Base-by-base conservation (phyloP, 352 stramenopile species). In the Phytophthora uliginosa region DNA sequence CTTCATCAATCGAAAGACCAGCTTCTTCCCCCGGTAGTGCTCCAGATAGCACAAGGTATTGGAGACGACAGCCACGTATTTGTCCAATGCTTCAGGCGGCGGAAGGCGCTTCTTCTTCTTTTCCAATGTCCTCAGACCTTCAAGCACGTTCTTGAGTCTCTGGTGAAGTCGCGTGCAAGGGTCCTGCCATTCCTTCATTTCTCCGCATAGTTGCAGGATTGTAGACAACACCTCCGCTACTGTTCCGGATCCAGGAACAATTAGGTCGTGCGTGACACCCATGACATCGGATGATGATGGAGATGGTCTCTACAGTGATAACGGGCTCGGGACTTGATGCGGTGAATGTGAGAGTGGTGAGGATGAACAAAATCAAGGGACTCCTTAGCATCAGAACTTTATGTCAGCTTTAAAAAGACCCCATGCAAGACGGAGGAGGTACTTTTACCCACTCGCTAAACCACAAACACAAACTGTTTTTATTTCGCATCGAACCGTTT, bases 171-270 rank as follows among this genome's bases (percentile, higher is more conserved):
- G 45, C 13, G 28, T 56, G 36, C 51, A 68, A 4, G 36, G 51
- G 5, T 65, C 48, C 58, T 76, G 51, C 9, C 22, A 51, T 40
- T 76, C 62, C 31, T 63, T 67, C 56, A 71, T 71, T 9, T 71
- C 45, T 7, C 42, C 13, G 18, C 69, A 63, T 22, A 63, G 55
- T 12, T 56, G 10, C 9, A 52, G 20, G 18, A 75, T 66, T 2
- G 48, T 56, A 36, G 42, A 15, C 6, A 77, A 52, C 8, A 48
- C 48, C 7, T 65, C 31, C 33, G 28, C 38, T 7, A 66, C 57
- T 8, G 58, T 55, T 18, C 63, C 62, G 8, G 54, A 42, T 7
- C 63, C 64, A 31, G 63, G 69, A 9, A 68, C 31, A 24, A 68
- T 24, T 5, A 76, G 18, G 26, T 68, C 60, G 5, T 58, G 33